Conservation (phyloP, 495 filamentous ascomycete species). For the Xanthoparmelia taractica region DNA sequence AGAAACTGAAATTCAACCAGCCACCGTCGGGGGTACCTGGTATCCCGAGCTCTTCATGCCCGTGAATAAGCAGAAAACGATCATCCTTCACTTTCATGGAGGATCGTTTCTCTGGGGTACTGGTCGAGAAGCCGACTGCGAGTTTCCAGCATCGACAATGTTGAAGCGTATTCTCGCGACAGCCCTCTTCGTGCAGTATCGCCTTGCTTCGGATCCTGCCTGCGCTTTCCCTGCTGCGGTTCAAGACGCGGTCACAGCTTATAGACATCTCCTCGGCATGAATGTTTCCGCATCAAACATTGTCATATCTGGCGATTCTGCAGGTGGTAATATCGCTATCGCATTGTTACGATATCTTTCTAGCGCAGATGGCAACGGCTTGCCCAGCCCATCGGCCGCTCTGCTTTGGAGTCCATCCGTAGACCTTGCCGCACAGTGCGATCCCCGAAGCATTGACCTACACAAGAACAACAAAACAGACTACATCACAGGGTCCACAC, state of each 20-base stretch:
- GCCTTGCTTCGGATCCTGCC: conserved; percentile 30
- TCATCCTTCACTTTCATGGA: conserved; percentile 46
- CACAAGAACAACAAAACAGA: conserved; percentile 35
- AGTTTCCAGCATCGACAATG: neutral
- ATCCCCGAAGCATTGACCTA: conserved; percentile 16
- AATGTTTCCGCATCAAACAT: conserved; percentile 32
- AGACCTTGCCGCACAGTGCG: conserved; percentile 23
- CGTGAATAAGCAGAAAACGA: neutral
- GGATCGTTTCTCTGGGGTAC: conserved; percentile 32
- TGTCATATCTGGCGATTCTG: conserved; percentile 40
- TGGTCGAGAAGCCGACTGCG: neutral
- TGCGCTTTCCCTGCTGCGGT: too few relatives aligned
- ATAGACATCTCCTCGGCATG: conserved; percentile 33
- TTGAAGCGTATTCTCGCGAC: conserved; percentile 6
- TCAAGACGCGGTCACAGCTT: conserved; percentile 42
- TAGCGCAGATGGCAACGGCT: neutral
- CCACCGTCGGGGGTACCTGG: conserved; percentile 33
- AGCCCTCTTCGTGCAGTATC: conserved; percentile 32
- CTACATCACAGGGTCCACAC: conserved; percentile 31
- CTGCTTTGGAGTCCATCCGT: conserved; percentile 39
- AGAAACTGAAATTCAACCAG: conserved; percentile 25
- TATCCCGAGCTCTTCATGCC: conserved; percentile 23
- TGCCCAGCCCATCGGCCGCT: conserved; percentile 24
- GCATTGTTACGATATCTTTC: conserved; percentile 36
- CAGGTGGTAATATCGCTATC: conserved; percentile 37